A percentile compares a stretch with the other conserved stretches of the same genome.
These are phyloP conservation scores for Neolentinus lepideus DNA, from an alignment of 1,284 basidiomycete genomes.

Conservation along the genomic window DNA sequence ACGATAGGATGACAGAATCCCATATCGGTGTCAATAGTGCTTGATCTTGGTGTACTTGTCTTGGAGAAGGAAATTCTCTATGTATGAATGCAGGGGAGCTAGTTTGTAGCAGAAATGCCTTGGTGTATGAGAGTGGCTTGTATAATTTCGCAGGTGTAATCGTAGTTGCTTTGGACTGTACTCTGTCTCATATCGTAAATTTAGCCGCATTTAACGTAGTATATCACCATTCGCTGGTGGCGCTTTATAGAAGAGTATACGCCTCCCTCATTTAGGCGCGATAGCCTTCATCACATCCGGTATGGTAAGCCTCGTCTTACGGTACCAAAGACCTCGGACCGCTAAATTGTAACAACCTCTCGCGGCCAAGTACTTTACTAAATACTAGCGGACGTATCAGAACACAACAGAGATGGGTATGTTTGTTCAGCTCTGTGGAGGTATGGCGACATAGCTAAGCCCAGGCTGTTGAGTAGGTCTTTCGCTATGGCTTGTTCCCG, in stretches of 20 bases:
- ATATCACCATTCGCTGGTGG: neutral
- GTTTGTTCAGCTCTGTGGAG: too few relatives aligned
- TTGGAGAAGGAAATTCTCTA: conserved; percentile 8
- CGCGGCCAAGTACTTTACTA: too few relatives aligned
- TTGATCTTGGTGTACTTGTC: neutral
- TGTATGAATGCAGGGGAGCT: neutral
- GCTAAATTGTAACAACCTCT: too few relatives aligned
- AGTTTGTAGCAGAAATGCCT: neutral
- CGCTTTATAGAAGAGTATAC: too few relatives aligned
- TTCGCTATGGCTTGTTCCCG: conserved; percentile 60
- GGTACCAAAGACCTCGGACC: too few relatives aligned
- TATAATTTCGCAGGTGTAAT: neutral
- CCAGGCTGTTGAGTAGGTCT: conserved; percentile 27
- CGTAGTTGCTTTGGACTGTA: neutral
- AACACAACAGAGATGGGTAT: too few relatives aligned
- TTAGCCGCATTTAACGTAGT: too few relatives aligned
- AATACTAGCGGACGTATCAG: too few relatives aligned
- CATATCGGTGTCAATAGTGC: conserved; percentile 3
- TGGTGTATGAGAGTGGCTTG: neutral
- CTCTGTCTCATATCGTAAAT: neutral
- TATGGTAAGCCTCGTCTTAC: too few relatives aligned
- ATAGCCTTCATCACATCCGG: too few relatives aligned
- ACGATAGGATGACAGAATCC: conserved; percentile 7
- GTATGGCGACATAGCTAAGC: conserved; percentile 1
- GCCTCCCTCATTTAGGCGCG: too few relatives aligned